A percentile compares a stretch with the other conserved stretches of the same genome.
Evolutionary conservation across 352 stramenopile genomes (phyloP).

Genomic region (Pilasporangium apinafurcum): DNA sequence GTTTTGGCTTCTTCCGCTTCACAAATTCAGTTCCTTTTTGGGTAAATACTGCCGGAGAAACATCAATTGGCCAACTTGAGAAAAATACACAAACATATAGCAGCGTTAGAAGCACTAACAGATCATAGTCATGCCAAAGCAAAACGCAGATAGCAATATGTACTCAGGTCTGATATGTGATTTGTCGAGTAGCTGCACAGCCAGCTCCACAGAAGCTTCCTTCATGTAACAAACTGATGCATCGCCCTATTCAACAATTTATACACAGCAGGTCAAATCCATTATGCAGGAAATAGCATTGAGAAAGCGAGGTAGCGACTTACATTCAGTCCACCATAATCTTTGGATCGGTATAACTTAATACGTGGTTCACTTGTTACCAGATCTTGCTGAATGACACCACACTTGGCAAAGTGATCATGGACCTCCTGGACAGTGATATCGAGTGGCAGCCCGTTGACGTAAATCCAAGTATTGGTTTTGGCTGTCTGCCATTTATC

Average conservation of each 20-base stretch:
- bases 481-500: conserved; percentile 83
- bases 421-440: conserved; percentile 89
- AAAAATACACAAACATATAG: conserved; percentile 1
- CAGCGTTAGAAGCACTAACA: background rate
- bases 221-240: conserved; percentile 95
- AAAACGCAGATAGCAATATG: conserved; percentile 8
- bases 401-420: conserved; percentile 92
- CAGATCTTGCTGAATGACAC: conserved; percentile 93
- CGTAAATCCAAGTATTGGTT: conserved; percentile 93
- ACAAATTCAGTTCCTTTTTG: conserved; percentile 82
- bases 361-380: conserved; percentile 90
- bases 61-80: conserved; percentile 63
- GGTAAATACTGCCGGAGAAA: conserved; percentile 81
- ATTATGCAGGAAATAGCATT: background rate
- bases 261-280: background rate
- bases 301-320: conserved; percentile 2
- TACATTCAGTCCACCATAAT: conserved; percentile 86
- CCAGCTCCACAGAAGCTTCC: conserved; percentile 92
- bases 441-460: conserved; percentile 93
- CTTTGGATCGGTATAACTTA: conserved; percentile 93
- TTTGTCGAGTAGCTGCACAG: conserved; percentile 92
- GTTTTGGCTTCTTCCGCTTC: conserved; percentile 71
- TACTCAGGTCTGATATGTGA: conserved; percentile 78
- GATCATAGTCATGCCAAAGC: background rate
- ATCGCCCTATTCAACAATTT: conserved; percentile 67